Conservation (phyloP, 108 stramenopile genomes). For the Nannochloropsis gaditana region DNA sequence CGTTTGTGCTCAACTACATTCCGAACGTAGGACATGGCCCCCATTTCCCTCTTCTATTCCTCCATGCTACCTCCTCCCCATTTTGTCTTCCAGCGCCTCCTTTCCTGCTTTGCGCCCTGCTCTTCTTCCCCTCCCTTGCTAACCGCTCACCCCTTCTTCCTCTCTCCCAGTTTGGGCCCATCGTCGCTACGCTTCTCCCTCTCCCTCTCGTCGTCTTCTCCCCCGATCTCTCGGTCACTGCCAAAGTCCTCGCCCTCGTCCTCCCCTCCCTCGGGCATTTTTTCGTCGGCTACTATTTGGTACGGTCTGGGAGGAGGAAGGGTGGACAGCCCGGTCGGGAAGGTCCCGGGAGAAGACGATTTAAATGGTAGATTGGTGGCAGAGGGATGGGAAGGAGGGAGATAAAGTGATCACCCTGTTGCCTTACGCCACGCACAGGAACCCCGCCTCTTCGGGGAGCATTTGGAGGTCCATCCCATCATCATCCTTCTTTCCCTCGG, state of each 20-base stretch:
- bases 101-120: background rate
- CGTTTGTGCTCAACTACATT: constrained; percentile 18
- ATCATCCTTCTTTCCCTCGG: constrained; percentile 28
- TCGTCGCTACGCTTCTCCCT: constrained; percentile 17
- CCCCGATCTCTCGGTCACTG: background rate
- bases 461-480: constrained; percentile 32
- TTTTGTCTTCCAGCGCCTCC: background rate
- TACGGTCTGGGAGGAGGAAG: background rate
- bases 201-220: constrained; percentile 13
- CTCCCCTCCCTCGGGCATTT: constrained; percentile 23
- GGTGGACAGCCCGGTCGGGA: background rate
- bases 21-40: background rate
- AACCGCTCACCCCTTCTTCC: background rate
- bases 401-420: background rate
- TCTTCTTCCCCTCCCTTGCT: background rate
- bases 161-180: background rate
- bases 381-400: background rate
- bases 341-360: background rate
- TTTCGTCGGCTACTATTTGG: constrained; percentile 33
- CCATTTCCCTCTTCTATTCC: background rate
- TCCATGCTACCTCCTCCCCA: background rate
- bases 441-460: constrained; percentile 31
- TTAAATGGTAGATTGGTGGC: background rate
- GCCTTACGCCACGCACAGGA: background rate
- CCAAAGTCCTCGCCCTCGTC: constrained; percentile 23